A percentile compares a stretch with the other conserved stretches of the same genome.
Evolutionary conservation across 2,329 filamentous ascomycete species (phyloP).

Genomic region (Xylariaceae sp.): DNA sequence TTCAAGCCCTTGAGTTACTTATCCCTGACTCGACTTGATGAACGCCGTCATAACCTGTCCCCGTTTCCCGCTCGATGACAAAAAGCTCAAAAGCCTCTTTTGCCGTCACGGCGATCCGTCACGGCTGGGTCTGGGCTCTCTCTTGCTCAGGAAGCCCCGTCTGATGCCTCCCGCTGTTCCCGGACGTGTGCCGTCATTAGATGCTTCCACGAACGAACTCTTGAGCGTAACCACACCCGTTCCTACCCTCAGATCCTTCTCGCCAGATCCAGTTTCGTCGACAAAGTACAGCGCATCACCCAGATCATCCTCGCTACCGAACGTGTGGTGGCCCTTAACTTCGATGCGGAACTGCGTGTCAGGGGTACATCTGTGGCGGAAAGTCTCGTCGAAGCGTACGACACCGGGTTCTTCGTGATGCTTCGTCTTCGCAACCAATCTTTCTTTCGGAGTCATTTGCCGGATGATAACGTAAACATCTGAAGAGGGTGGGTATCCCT

Average conservation of each 20-base stretch:
- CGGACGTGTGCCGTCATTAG: conserved; percentile 22
- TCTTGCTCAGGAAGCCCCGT: conserved; percentile 30
- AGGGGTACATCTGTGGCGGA: conserved; percentile 70
- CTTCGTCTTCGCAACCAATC: conserved; percentile 87
- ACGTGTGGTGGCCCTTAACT: conserved; percentile 78
- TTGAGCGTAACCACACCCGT: conserved; percentile 65
- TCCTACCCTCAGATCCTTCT: conserved; percentile 72
- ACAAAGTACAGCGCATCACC: conserved; percentile 88
- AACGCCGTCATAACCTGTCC: conserved; percentile 6
- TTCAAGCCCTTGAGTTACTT: background rate
- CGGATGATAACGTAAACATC: conserved; percentile 75
- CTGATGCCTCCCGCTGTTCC: conserved; percentile 21
- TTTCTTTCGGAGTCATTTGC: conserved; percentile 62
- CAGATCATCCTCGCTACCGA: conserved; percentile 76
- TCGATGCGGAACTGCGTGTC: conserved; percentile 82
- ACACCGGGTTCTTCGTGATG: conserved; percentile 70
- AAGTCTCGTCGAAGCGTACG: conserved; percentile 70
- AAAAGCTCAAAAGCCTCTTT: background rate
- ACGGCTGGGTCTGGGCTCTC: conserved; percentile 24
- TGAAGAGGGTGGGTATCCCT: conserved; percentile 68
- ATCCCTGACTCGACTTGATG: conserved; percentile 1
- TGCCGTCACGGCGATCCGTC: conserved; percentile 21
- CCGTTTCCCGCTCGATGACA: background rate
- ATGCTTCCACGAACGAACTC: conserved; percentile 61
- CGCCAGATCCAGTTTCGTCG: conserved; percentile 67